phyloP scores from a whole-genome alignment of 1,284 basidiomycete genomes.

The Trametes pubescens region DNA sequence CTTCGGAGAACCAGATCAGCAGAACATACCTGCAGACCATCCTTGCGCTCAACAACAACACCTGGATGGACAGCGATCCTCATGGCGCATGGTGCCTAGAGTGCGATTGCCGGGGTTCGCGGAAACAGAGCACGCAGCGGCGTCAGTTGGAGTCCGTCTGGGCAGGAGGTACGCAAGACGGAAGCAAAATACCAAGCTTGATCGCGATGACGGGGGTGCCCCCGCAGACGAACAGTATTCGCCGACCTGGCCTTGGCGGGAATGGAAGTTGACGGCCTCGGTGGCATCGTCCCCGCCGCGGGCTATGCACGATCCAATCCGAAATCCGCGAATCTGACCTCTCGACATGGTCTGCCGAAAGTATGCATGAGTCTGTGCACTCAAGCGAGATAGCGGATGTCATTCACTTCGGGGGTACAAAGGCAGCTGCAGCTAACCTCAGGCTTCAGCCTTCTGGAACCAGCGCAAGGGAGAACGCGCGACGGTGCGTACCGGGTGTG shows the following conservation, averaged over 20 bases:
- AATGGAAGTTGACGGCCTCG: slow-evolving; percentile 24
- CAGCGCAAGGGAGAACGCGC: background rate
- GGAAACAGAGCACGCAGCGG: slow-evolving; percentile 1
- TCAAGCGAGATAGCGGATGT: background rate
- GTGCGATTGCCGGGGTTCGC: background rate
- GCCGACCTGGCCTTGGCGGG: slow-evolving; percentile 17
- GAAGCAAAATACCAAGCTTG: slow-evolving; percentile 7
- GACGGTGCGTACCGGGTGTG: background rate
- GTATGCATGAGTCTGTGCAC: slow-evolving; percentile 1
- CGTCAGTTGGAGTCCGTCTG: background rate
- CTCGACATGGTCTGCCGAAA: background rate
- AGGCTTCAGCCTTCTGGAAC: slow-evolving; percentile 8
- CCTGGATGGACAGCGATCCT: too few species aligned
- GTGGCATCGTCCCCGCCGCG: slow-evolving; percentile 9
- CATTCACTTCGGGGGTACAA: slow-evolving; percentile 3
- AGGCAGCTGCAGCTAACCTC: background rate
- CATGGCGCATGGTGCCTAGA: slow-evolving; percentile 6
- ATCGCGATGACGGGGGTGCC: slow-evolving; percentile 10
- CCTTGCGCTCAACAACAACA: background rate
- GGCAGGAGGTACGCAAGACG: slow-evolving; percentile 9
- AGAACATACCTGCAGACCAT: background rate
- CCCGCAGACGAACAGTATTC: slow-evolving; percentile 8
- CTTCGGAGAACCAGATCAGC: background rate
- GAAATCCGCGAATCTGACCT: background rate
- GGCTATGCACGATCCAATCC: slow-evolving; percentile 1